A percentile compares a stretch with the other conserved stretches of the same genome.
Conservation (phyloP, 2,329 filamentous ascomycete species). For the Stagonosporopsis tanaceti region DNA sequence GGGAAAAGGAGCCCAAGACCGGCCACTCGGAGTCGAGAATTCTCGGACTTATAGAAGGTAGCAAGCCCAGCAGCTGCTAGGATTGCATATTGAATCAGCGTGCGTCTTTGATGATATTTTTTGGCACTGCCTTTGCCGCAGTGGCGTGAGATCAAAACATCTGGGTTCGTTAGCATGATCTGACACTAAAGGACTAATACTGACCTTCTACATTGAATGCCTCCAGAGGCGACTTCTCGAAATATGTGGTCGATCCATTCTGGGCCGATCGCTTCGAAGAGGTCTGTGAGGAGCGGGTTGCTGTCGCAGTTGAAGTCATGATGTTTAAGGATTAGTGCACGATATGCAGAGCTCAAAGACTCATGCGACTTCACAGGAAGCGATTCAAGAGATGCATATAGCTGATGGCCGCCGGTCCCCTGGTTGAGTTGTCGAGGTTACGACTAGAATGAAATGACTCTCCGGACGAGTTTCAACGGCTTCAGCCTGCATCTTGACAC, state of each 20-base stretch:
- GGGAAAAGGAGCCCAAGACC: constrained; percentile 25
- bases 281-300: neutral
- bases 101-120: constrained; percentile 20
- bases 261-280: neutral
- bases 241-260: neutral
- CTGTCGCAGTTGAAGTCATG: neutral
- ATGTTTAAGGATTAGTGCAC: neutral
- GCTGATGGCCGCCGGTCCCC: neutral
- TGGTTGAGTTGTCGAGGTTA: neutral
- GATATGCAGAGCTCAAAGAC: neutral
- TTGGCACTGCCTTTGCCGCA: constrained; percentile 15
- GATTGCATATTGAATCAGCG: constrained; percentile 21
- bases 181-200: neutral
- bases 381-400: neutral
- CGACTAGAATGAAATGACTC: neutral
- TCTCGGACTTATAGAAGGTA: constrained; percentile 21
- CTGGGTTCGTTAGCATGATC: neutral
- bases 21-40: constrained; percentile 14
- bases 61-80: constrained; percentile 13
- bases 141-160: constrained; percentile 11
- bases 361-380: neutral
- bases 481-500: neutral
- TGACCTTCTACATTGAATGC: neutral
- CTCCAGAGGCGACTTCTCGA: neutral
- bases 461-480: neutral